Base-by-base conservation (phyloP, 495 filamentous ascomycete genomes). In the Podospora appendiculata region DNA sequence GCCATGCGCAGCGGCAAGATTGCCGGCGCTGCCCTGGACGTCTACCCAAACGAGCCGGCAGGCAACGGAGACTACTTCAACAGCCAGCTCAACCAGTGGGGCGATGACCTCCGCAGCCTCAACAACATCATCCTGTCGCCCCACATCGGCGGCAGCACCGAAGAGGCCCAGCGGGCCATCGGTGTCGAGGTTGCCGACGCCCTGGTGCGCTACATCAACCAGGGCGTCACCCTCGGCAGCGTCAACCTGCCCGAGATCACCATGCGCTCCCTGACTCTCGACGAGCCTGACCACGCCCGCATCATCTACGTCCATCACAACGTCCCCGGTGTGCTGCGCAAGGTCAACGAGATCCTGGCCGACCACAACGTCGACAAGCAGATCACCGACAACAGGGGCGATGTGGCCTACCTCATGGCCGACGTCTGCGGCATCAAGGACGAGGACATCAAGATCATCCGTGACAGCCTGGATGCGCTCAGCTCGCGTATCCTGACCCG, bases 351-450 rank as follows among this genome's bases (percentile, higher is more conserved):
- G 59, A 87, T 96, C 51, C 81, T 97, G 53, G 88, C 83, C 13
- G 84, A 93, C 51, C 91, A 99, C 71, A 99, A 99, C 64, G 90
- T 99, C 54, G 93, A 96, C 65, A 96, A 96, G 75, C 94, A 99
- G 68, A 96, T 90, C 73, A 91, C 89, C 33, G 94, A 96, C 66
- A 93, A 84, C 71, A 84, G 87, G 74, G 93, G 90, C 58, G 92
- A 96, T 69, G 79, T 90, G 53, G 94, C 94, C 18, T 99, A 97
- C 65, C 75, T 97, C 53, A 96, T 99, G 93, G 93, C 94, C 17
- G 94, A 99, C 72, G 87, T 99, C 55, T 95, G 87, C 71, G 76
- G 87, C 50, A 89, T 96, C 59, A 83, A 87, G 60, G 70, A 78
- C 11, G 74, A 74, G 18, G 86, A 93, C 54, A 92, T 97, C 67